Conservation (phyloP, 208 protist species). For the Eutreptiella sp. region DNA sequence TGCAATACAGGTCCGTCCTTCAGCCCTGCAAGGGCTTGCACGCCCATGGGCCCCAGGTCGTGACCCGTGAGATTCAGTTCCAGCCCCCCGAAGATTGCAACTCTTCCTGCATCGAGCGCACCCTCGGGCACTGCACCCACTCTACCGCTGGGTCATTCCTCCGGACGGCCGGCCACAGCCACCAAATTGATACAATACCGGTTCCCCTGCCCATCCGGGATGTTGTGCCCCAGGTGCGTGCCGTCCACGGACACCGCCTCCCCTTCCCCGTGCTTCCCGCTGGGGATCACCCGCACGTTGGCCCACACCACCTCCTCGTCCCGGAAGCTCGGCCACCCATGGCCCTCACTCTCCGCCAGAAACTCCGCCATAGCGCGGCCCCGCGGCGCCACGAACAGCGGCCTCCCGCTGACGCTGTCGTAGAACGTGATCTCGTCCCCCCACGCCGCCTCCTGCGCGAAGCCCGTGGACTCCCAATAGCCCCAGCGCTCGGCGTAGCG, state of each 20-base stretch:
- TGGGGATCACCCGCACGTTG: slow-evolving; percentile 22
- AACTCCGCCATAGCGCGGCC: slow-evolving; percentile 29
- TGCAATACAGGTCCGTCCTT: too few species aligned
- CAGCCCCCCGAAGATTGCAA: too few species aligned
- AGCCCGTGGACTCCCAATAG: too few species aligned
- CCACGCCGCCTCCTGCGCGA: neutral
- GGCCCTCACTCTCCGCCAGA: slow-evolving; percentile 5
- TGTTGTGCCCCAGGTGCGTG: slow-evolving; percentile 31
- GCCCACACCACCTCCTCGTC: slow-evolving; percentile 31
- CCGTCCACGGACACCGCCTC: slow-evolving; percentile 16
- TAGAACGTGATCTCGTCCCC: slow-evolving; percentile 19
- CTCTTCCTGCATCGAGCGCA: too few species aligned
- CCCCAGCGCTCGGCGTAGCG: too few species aligned
- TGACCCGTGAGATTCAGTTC: too few species aligned
- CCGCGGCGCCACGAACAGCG: slow-evolving; percentile 34
- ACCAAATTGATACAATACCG: slow-evolving; percentile 41
- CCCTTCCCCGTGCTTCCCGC: neutral
- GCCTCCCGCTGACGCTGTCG: slow-evolving; percentile 30
- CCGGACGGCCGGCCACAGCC: slow-evolving; percentile 23
- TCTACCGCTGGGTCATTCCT: too few species aligned
- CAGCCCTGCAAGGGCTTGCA: too few species aligned
- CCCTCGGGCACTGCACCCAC: too few species aligned
- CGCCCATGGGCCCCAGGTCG: too few species aligned
- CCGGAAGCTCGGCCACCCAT: slow-evolving; percentile 39
- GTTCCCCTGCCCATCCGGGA: slow-evolving; percentile 29